Evolutionary conservation across 305 asterid species (phyloP).

Genomic region (Fraxinus nigra): DNA sequence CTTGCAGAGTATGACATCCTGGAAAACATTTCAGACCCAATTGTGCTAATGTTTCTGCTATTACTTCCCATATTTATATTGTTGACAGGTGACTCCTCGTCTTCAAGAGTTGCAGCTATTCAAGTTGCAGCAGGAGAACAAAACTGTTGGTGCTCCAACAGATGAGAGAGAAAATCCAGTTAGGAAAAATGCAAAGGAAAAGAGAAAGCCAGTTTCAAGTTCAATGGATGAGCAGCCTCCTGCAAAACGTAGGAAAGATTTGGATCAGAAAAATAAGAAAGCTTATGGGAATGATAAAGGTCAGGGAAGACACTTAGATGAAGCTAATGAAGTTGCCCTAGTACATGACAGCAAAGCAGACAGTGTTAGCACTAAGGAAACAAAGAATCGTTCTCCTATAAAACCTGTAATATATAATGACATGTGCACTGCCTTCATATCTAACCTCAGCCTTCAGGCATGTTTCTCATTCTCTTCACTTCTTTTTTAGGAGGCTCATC

Average conservation of each 20-base stretch:
- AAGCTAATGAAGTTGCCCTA: constrained; percentile 40
- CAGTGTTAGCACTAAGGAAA: constrained; percentile 39
- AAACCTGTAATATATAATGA: constrained; percentile 55
- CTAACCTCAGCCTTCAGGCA: constrained; percentile 70
- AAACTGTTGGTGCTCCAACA: constrained; percentile 36
- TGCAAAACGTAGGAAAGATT: constrained; percentile 61
- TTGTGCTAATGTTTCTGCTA: not conserved
- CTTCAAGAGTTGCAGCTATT: constrained; percentile 80
- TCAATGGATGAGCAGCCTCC: constrained; percentile 51
- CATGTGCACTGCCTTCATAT: constrained; percentile 83
- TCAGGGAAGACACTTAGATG: constrained; percentile 36
- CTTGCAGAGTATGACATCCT: not conserved
- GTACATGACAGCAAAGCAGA: constrained; percentile 33
- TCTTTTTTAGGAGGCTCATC: constrained; percentile 16
- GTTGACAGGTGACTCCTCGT: constrained; percentile 85
- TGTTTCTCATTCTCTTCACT: constrained; percentile 28
- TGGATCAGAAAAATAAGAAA: constrained; percentile 38
- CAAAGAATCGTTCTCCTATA: constrained; percentile 37
- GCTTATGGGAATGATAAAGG: constrained; percentile 34
- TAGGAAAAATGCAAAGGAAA: constrained; percentile 55
- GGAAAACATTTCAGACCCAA: not conserved
- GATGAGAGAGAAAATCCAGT: constrained; percentile 49
- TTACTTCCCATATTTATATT: constrained; percentile 15
- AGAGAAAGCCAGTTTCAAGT: constrained; percentile 60
- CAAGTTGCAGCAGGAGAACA: constrained; percentile 70